These are phyloP conservation scores for Xylariales sp. DNA, from an alignment of 2,329 filamentous ascomycete genomes.

Conservation along the genomic window DNA sequence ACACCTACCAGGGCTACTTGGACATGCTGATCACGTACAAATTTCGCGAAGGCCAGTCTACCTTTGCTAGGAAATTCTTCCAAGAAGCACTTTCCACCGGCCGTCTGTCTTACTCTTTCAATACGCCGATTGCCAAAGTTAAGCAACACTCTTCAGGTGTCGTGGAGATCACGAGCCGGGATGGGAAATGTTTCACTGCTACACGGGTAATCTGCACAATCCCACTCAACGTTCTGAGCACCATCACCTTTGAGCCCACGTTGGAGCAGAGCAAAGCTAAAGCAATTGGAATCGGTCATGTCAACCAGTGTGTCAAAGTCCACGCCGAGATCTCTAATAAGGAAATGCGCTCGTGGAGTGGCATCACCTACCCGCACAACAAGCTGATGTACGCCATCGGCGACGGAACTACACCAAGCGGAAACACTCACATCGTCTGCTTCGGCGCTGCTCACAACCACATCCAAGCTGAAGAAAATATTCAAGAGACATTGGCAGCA, in stretches of 20 bases:
- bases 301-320: slow-evolving; percentile 31
- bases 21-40: slow-evolving; percentile 22
- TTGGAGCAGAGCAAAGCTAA: slow-evolving; percentile 17
- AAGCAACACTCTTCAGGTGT: slow-evolving; percentile 5
- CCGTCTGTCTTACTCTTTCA: slow-evolving; percentile 20
- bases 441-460: slow-evolving; percentile 4
- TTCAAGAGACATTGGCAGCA: not conserved
- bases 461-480: slow-evolving; percentile 1
- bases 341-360: slow-evolving; percentile 30
- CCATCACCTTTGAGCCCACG: slow-evolving; percentile 26
- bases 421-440: slow-evolving; percentile 28
- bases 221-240: slow-evolving; percentile 28
- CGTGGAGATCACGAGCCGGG: slow-evolving; percentile 21
- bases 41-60: slow-evolving; percentile 23
- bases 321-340: slow-evolving; percentile 29
- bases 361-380: slow-evolving; percentile 30
- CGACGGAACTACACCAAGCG: slow-evolving; percentile 26
- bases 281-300: slow-evolving; percentile 24
- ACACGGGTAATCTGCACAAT: slow-evolving; percentile 25
- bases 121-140: slow-evolving; percentile 16
- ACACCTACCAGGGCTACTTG: slow-evolving; percentile 8
- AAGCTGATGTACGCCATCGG: slow-evolving; percentile 28
- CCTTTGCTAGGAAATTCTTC: slow-evolving; percentile 20
- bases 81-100: slow-evolving; percentile 16
- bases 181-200: slow-evolving; percentile 15